phyloP scores from a whole-genome alignment of 139 green algal genomes.

The Chlorella sp. region DNA sequence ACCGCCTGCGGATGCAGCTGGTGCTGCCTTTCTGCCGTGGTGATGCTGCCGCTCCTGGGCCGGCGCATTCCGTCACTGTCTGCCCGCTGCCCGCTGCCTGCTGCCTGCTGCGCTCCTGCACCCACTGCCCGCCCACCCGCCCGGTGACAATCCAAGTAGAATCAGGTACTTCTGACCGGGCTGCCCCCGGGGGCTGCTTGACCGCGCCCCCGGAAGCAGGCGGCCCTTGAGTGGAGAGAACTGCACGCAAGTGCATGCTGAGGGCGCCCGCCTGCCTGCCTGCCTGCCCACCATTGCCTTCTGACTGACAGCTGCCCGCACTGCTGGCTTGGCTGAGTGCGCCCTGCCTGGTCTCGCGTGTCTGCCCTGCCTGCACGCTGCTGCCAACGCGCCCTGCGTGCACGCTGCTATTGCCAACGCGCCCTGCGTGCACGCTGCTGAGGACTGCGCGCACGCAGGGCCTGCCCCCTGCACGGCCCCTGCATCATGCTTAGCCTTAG shows the following conservation, averaged over 20 bases:
- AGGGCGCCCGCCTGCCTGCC: neutral
- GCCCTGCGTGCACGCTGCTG: neutral
- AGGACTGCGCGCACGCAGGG: neutral
- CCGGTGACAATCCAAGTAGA: constrained; percentile 18
- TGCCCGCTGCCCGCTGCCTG: neutral
- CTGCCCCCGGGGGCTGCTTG: neutral
- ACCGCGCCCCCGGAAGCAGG: neutral
- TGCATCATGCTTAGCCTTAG: too few species aligned
- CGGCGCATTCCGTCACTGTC: neutral
- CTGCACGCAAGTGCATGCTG: neutral
- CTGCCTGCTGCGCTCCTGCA: neutral
- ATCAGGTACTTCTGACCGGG: constrained; percentile 43
- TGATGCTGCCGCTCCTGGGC: neutral
- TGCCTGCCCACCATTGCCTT: neutral
- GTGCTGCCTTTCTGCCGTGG: neutral
- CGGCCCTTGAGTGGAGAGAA: constrained; percentile 7
- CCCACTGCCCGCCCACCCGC: neutral
- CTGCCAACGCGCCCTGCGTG: neutral
- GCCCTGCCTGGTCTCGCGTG: too few species aligned
- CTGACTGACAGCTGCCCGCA: neutral
- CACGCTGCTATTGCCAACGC: too few species aligned
- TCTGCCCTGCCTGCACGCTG: neutral
- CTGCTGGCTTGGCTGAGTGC: neutral
- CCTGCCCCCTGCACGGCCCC: too few species aligned
- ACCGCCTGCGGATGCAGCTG: neutral